These are phyloP conservation scores for Aspergillus unguis DNA, from an alignment of 2,329 filamentous ascomycete species.

Conservation along the genomic window DNA sequence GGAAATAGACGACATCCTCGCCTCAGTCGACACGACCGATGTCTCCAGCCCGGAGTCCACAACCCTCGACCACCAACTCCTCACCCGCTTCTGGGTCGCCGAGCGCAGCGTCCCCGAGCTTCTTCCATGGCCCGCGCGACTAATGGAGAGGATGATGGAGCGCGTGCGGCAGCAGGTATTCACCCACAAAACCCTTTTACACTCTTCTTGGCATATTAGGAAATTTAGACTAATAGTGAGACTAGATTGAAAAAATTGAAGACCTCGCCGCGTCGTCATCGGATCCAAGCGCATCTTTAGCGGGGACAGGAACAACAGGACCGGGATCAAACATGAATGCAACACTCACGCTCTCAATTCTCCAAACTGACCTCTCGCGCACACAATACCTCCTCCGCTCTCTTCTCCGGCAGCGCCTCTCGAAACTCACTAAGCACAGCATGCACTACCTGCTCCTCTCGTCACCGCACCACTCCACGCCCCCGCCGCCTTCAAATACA, in stretches of 20 bases:
- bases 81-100: constrained; percentile 90
- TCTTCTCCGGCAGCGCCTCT: constrained; percentile 77
- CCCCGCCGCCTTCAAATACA: constrained; percentile 12
- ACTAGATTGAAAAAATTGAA: constrained; percentile 64
- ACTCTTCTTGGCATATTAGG: neutral
- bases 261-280: constrained; percentile 48
- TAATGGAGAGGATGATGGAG: constrained; percentile 79
- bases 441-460: constrained; percentile 49
- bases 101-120: constrained; percentile 87
- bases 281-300: constrained; percentile 45
- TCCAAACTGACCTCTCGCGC: constrained; percentile 92
- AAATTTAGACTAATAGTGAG: neutral
- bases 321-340: constrained; percentile 69
- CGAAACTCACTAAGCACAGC: constrained; percentile 59
- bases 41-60: constrained; percentile 36
- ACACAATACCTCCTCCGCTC: constrained; percentile 88
- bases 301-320: constrained; percentile 53
- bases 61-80: constrained; percentile 70
- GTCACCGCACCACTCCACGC: constrained; percentile 20
- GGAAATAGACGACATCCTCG: constrained; percentile 79
- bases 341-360: constrained; percentile 89
- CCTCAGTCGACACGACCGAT: constrained; percentile 64
- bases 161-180: constrained; percentile 61
- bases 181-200: neutral
- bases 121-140: constrained; percentile 69